phyloP scores from a whole-genome alignment of 1,284 basidiomycete genomes.

The Cystobasidium slooffiae region DNA sequence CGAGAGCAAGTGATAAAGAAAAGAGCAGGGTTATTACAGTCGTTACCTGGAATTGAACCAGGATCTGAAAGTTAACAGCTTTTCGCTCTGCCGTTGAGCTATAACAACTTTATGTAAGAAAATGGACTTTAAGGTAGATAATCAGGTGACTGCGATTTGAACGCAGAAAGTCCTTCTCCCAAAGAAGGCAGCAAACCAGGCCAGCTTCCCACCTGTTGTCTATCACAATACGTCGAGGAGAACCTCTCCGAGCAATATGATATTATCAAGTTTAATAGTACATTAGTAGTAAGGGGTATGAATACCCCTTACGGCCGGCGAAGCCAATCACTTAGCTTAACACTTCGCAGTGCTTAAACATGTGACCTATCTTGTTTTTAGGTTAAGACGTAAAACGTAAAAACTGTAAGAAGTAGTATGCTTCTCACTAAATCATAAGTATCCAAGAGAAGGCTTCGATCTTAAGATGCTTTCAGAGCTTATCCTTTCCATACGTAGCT shows the following conservation, averaged over 20 bases:
- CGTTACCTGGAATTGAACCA: conserved; percentile 30
- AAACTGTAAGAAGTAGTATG: conserved; percentile 45
- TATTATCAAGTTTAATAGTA: conserved; percentile 46
- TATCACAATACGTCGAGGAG: neutral
- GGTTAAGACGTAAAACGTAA: conserved; percentile 38
- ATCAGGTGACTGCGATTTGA: conserved; percentile 24
- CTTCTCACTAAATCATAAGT: conserved; percentile 41
- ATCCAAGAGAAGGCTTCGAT: conserved; percentile 46
- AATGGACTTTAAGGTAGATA: neutral
- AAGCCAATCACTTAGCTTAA: neutral
- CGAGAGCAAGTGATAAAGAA: no score
- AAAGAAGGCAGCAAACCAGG: conserved; percentile 34
- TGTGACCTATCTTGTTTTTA: conserved; percentile 42
- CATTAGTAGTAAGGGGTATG: conserved; percentile 27
- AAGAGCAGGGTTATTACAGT: neutral
- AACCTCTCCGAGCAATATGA: no score
- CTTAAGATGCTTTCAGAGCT: conserved; percentile 50
- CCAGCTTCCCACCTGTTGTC: conserved; percentile 24
- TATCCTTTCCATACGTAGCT: conserved; percentile 50
- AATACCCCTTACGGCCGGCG: no score
- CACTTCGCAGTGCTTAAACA: conserved; percentile 2
- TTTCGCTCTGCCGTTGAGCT: conserved; percentile 16
- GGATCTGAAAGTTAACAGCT: conserved; percentile 29
- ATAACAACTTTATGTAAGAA: neutral
- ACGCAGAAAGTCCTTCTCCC: conserved; percentile 25